phyloP scores from a whole-genome alignment of 331 rosid genomes.

The Acacia pycnantha region DNA sequence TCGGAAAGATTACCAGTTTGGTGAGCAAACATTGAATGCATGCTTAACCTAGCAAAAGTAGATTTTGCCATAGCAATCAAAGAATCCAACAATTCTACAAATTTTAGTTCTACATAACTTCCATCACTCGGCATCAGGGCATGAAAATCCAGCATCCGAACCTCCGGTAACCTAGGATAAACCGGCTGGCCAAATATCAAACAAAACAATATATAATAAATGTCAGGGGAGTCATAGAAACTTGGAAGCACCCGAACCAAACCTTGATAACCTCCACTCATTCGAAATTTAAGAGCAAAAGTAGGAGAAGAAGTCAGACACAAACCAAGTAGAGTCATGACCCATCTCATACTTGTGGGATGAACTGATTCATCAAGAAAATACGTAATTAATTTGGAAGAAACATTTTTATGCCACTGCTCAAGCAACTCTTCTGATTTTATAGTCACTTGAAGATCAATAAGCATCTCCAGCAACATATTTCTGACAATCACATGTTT shows the following conservation, averaged over 20 bases:
- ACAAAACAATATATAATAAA: constrained; percentile 95
- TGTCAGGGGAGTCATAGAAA: constrained; percentile 97
- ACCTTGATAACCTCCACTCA: constrained; percentile 97
- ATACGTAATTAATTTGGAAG: constrained; percentile 93
- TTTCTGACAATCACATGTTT: constrained; percentile 98
- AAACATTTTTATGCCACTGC: constrained; percentile 98
- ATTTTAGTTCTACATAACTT: constrained; percentile 66
- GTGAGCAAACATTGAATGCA: constrained; percentile 93
- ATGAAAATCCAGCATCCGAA: constrained; percentile 98
- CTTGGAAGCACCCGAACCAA: constrained; percentile 89
- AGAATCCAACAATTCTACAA: constrained; percentile 84
- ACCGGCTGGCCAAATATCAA: constrained; percentile 95
- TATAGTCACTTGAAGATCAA: constrained; percentile 96
- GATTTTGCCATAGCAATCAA: constrained; percentile 92
- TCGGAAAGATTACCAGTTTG: constrained; percentile 95
- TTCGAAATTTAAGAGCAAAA: constrained; percentile 88
- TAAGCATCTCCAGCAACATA: constrained; percentile 97
- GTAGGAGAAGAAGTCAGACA: constrained; percentile 96
- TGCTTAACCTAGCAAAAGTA: constrained; percentile 86
- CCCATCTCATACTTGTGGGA: constrained; percentile 99
- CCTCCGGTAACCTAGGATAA: constrained; percentile 98
- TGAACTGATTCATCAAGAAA: constrained; percentile 98
- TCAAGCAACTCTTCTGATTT: constrained; percentile 89
- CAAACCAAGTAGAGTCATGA: constrained; percentile 98
- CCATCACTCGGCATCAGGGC: constrained; percentile 98